These are phyloP conservation scores for Chlorella variabilis DNA, from an alignment of 163 green algal genomes.

Conservation along the genomic window DNA sequence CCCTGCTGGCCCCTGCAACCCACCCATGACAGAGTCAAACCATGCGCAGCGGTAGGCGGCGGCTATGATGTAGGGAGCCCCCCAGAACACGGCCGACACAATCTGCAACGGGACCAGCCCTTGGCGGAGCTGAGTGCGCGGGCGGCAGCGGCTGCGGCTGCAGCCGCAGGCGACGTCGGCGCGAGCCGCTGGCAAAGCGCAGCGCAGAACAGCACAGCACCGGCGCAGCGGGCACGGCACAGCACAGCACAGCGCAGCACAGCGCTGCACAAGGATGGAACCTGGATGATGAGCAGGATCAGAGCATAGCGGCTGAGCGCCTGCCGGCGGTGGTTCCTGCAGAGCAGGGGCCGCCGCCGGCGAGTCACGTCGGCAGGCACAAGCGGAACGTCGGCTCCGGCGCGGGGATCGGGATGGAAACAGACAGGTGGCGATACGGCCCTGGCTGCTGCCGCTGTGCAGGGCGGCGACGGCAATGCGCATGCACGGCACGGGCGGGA, in stretches of 20 bases:
- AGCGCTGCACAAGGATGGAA: background rate
- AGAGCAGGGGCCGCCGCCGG: too few species aligned
- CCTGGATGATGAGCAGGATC: background rate
- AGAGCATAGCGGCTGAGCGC: background rate
- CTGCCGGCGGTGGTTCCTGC: slow-evolving; percentile 10
- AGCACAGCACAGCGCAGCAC: background rate
- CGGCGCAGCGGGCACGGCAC: background rate
- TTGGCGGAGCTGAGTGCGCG: too few species aligned
- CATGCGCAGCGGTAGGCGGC: background rate
- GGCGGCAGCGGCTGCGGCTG: background rate
- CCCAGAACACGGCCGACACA: background rate
- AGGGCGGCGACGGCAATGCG: too few species aligned
- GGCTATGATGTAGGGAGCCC: background rate
- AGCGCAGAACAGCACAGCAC: background rate
- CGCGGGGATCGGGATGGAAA: too few species aligned
- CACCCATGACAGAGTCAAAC: too few species aligned
- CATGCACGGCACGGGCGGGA: too few species aligned
- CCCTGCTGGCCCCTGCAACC: too few species aligned
- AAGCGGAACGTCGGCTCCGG: too few species aligned
- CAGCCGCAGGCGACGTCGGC: background rate
- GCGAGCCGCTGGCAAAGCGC: too few species aligned
- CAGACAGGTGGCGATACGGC: too few species aligned
- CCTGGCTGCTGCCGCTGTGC: background rate
- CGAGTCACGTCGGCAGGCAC: too few species aligned
- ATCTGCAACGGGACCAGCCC: too few species aligned